These are phyloP conservation scores for Eragrostis nindensis DNA, from an alignment of 176 grass and related monocot species.

Conservation along the genomic window DNA sequence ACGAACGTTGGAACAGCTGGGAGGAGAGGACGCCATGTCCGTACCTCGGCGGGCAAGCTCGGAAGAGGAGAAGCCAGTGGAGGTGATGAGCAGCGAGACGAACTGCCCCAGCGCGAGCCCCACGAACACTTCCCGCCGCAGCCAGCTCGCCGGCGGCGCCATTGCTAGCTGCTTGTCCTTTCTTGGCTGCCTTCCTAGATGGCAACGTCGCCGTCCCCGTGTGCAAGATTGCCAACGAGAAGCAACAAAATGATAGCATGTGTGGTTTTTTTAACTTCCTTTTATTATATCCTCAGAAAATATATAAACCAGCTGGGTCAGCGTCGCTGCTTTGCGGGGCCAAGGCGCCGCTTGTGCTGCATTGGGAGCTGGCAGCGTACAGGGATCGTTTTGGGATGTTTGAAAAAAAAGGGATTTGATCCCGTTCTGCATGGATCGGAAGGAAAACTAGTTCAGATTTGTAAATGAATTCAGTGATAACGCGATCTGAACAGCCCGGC, in stretches of 20 bases:
- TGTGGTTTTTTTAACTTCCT: not conserved
- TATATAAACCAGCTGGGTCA: not conserved
- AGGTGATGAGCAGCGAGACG: constrained; percentile 91
- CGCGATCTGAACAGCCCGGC: not conserved
- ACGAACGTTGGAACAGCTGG: not conserved
- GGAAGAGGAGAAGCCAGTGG: constrained; percentile 92
- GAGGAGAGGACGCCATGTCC: not conserved
- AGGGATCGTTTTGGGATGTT: not conserved
- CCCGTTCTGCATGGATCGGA: not conserved
- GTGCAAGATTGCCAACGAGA: not conserved
- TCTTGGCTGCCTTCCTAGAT: not conserved
- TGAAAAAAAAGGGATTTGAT: not conserved
- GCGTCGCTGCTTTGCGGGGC: constrained; percentile 4
- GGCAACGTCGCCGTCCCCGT: constrained; percentile 33
- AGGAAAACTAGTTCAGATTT: not conserved
- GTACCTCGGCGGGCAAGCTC: constrained; percentile 82
- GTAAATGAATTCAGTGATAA: not conserved
- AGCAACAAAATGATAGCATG: not conserved
- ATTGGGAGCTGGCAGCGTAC: not conserved
- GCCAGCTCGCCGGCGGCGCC: constrained; percentile 51
- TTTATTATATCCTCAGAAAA: not conserved
- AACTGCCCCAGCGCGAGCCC: constrained; percentile 80
- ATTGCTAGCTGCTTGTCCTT: constrained; percentile 28
- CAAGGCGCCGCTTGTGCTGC: constrained; percentile 11
- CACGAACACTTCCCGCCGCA: constrained; percentile 63